These are phyloP conservation scores for Acorus calamus DNA, from an alignment of 106 monocot species.

Conservation along the genomic window DNA sequence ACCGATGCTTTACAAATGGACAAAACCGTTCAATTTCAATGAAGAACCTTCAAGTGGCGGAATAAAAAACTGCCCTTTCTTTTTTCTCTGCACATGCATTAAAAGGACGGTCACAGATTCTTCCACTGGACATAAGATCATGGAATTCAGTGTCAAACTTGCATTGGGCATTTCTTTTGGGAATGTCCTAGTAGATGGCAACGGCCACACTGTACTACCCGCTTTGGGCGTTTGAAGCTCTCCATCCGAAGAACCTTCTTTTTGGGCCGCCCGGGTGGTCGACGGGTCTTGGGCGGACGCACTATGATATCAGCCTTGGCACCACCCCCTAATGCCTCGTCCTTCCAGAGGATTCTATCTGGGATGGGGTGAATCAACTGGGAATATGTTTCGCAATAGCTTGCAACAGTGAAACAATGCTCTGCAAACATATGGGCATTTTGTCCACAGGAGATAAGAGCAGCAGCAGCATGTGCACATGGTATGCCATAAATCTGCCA, in stretches of 20 bases:
- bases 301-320: conserved; percentile 56
- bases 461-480: conserved; percentile 96
- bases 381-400: conserved; percentile 75
- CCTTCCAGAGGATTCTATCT: conserved; percentile 66
- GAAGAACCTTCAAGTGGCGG: too few species aligned
- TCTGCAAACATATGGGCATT: conserved; percentile 68
- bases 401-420: conserved; percentile 75
- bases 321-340: conserved; percentile 37
- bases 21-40: too few species aligned
- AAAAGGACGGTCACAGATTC: not conserved
- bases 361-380: conserved; percentile 56
- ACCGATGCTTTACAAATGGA: too few species aligned
- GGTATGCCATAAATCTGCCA: conserved; percentile 97
- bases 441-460: conserved; percentile 83
- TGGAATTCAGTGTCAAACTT: conserved; percentile 20
- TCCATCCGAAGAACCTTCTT: conserved; percentile 92
- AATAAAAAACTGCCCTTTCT: too few species aligned
- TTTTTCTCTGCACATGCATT: too few species aligned
- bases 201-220: conserved; percentile 91
- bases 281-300: conserved; percentile 70
- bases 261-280: conserved; percentile 94
- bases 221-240: conserved; percentile 83
- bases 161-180: conserved; percentile 90
- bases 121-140: not conserved
- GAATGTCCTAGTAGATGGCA: conserved; percentile 97